Conservation (phyloP, 202 grass and related monocot species). For the Brachypodium distachyon region DNA sequence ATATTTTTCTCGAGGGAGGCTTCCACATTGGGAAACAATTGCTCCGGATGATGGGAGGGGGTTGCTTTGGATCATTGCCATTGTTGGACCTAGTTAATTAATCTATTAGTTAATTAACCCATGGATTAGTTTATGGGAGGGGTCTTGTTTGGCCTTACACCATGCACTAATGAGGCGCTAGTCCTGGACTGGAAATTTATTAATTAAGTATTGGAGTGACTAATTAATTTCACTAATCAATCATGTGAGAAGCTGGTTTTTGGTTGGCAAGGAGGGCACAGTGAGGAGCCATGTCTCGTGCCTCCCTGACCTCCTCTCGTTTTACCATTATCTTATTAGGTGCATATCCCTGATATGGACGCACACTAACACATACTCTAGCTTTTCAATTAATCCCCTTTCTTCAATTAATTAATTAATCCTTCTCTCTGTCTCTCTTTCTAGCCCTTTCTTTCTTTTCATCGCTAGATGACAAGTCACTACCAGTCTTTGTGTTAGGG, state of each 20-base stretch:
- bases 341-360: not conserved
- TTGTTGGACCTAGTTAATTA: slow-evolving; percentile 2
- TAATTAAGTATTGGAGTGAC: slow-evolving; percentile 6
- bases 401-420: not conserved
- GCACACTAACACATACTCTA: slow-evolving; percentile 2
- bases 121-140: slow-evolving; percentile 23
- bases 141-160: not conserved
- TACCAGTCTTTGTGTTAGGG: slow-evolving; percentile 34
- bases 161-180: slow-evolving; percentile 26
- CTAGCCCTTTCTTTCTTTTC: not conserved
- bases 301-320: slow-evolving; percentile 33
- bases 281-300: slow-evolving; percentile 37
- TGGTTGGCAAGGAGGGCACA: slow-evolving; percentile 35
- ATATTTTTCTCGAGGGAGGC: not conserved
- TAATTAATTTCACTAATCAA: not conserved
- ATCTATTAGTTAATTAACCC: not conserved
- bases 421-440: not conserved
- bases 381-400: not conserved
- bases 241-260: not conserved
- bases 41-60: slow-evolving; percentile 5
- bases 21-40: slow-evolving; percentile 37
- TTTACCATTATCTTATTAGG: slow-evolving; percentile 21
- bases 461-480: slow-evolving; percentile 18
- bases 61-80: slow-evolving; percentile 35
- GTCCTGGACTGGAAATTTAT: no score